These are phyloP conservation scores for Pseudogymnoascus sp. DNA, from an alignment of 2,329 filamentous ascomycete species.

Conservation along the genomic window DNA sequence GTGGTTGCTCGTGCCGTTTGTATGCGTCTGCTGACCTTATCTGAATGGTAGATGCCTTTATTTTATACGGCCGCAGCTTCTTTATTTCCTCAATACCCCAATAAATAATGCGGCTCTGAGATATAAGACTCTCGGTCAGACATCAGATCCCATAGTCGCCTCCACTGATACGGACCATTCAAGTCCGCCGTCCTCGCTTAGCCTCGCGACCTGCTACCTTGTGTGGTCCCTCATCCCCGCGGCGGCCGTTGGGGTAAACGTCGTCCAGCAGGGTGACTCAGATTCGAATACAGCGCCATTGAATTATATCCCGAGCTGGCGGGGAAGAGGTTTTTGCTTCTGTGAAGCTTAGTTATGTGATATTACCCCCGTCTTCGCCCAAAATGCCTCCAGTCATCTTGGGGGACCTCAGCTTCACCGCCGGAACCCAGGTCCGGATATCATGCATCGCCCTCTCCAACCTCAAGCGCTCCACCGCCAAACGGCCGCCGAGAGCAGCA, in stretches of 20 bases:
- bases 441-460: slow-evolving; percentile 32
- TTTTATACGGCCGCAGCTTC: neutral
- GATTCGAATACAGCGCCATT: neutral
- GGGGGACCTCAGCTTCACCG: slow-evolving; percentile 20
- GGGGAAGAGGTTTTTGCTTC: neutral
- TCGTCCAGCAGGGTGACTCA: neutral
- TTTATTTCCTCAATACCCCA: neutral
- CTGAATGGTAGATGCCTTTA: neutral
- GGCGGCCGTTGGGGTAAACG: neutral
- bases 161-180: neutral
- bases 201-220: neutral
- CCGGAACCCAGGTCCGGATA: slow-evolving; percentile 29
- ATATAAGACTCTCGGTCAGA: neutral
- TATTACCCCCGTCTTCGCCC: neutral
- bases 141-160: neutral
- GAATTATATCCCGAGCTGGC: neutral
- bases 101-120: neutral
- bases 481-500: neutral
- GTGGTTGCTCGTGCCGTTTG: neutral
- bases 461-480: slow-evolving; percentile 20
- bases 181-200: slow-evolving; percentile 1
- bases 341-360: slow-evolving; percentile 1
- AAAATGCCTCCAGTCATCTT: slow-evolving; percentile 16
- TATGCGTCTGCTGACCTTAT: neutral
- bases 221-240: neutral